A percentile compares a stretch with the other conserved stretches of the same genome.
These are phyloP conservation scores for Sistotremastrum niveocremeum DNA, from an alignment of 768 basidiomycete genomes.

Conservation along the genomic window DNA sequence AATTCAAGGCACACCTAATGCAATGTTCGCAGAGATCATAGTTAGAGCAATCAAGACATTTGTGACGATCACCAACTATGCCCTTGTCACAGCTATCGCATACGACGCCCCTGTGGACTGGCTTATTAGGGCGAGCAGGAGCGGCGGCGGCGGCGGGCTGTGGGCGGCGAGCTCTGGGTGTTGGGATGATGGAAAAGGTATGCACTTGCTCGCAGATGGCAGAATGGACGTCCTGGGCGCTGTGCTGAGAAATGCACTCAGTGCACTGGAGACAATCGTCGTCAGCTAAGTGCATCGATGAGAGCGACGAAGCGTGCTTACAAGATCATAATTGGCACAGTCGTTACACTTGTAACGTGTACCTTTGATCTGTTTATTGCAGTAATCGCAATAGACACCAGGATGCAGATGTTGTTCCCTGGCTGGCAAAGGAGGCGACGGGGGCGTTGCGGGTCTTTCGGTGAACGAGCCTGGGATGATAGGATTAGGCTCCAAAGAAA, in stretches of 20 bases:
- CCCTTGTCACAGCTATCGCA: conserved; percentile 52
- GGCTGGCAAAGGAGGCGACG: neutral
- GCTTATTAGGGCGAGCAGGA: conserved; percentile 11
- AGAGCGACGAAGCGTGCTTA: neutral
- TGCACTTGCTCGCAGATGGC: neutral
- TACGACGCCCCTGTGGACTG: conserved; percentile 40
- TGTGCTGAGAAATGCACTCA: conserved; percentile 2
- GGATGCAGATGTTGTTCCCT: conserved; percentile 4
- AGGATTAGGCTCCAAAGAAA: conserved; percentile 2
- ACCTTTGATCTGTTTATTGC: conserved; percentile 12
- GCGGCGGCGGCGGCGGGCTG: neutral
- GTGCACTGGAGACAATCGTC: conserved; percentile 4
- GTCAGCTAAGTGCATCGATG: neutral
- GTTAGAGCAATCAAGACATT: conserved; percentile 67
- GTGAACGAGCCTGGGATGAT: conserved; percentile 5
- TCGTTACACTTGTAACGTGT: conserved; percentile 16
- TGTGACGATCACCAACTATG: conserved; percentile 58
- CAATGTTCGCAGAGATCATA: conserved; percentile 61
- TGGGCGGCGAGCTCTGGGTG: neutral
- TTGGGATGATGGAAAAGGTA: neutral
- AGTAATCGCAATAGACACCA: conserved; percentile 16
- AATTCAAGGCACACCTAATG: conserved; percentile 34
- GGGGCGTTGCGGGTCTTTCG: neutral
- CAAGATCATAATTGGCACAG: conserved; percentile 13
- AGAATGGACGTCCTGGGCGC: conserved; percentile 3